These are phyloP conservation scores for Euphrasia arctica DNA, from an alignment of 305 asterid species.

Conservation along the genomic window DNA sequence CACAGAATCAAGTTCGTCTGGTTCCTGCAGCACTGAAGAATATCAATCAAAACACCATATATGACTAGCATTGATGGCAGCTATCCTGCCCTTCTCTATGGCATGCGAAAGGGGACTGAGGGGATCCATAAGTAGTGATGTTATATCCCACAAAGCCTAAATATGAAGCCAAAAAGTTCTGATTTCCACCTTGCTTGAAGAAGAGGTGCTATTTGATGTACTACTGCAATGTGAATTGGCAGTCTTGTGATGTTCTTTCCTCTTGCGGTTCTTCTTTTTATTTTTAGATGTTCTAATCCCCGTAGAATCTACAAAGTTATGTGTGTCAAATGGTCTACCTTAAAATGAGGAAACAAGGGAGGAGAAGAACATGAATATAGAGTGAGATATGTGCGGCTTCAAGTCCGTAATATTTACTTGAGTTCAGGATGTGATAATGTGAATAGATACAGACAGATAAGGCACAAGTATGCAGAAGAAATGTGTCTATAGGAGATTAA, in stretches of 20 bases:
- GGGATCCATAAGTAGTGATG: too few species aligned
- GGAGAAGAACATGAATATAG: slow-evolving; percentile 3
- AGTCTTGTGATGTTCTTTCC: slow-evolving; percentile 74
- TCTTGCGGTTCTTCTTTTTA: slow-evolving; percentile 85
- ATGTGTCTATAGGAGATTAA: slow-evolving; percentile 2
- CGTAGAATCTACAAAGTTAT: slow-evolving; percentile 56
- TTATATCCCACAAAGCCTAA: too few species aligned
- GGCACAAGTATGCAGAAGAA: slow-evolving; percentile 7
- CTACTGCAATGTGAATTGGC: slow-evolving; percentile 40
- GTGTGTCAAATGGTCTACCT: slow-evolving; percentile 20
- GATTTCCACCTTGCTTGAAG: slow-evolving; percentile 25
- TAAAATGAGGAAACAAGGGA: slow-evolving; percentile 17
- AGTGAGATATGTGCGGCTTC: slow-evolving; percentile 14
- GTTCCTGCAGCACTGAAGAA: too few species aligned
- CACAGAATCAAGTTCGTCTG: too few species aligned
- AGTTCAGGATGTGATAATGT: neutral
- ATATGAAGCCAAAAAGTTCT: too few species aligned
- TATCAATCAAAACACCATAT: too few species aligned
- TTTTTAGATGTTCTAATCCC: slow-evolving; percentile 53
- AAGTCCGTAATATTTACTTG: slow-evolving; percentile 12
- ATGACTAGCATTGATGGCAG: too few species aligned
- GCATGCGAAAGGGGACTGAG: too few species aligned
- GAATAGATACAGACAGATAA: slow-evolving; percentile 3
- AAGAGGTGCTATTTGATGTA: slow-evolving; percentile 42
- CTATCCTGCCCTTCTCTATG: too few species aligned